Percentiles rank a stretch among this genome's conserved stretches.
Evolutionary conservation across 345 rosid species (phyloP).

Genomic region (Linum usitatissimum): DNA sequence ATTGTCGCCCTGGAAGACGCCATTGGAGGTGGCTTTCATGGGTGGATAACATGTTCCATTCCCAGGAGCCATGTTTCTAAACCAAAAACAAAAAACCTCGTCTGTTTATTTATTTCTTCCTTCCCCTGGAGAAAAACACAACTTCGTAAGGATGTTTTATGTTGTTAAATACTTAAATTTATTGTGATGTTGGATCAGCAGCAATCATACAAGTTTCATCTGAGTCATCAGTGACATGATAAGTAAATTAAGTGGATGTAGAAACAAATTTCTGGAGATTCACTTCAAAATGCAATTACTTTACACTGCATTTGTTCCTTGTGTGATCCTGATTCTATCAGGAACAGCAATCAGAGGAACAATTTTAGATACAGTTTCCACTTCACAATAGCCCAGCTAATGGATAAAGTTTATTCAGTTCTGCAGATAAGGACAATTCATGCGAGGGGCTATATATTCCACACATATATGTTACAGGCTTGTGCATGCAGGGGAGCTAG

Average conservation of each 20-base stretch:
- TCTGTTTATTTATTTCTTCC: background rate
- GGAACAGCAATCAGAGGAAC: background rate
- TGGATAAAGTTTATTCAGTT: too few species aligned
- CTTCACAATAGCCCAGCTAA: too few species aligned
- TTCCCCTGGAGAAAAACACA: too few species aligned
- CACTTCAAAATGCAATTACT: background rate
- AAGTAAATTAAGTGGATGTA: background rate
- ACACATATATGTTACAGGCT: background rate
- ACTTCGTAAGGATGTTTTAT: too few species aligned
- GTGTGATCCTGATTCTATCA: too few species aligned
- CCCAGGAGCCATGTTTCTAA: background rate
- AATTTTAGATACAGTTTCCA: too few species aligned
- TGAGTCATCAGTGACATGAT: background rate
- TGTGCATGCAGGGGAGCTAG: background rate
- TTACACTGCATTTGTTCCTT: too few species aligned
- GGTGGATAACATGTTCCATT: constrained; percentile 13
- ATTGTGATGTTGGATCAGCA: too few species aligned
- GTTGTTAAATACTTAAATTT: too few species aligned
- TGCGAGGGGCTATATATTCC: too few species aligned
- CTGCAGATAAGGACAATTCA: background rate
- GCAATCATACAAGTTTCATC: too few species aligned
- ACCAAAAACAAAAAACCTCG: too few species aligned
- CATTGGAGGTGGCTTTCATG: constrained; percentile 72
- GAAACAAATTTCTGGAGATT: background rate
- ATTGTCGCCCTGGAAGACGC: constrained; percentile 58